These are phyloP conservation scores for Cocos nucifera DNA, from an alignment of 176 grass and related monocot species.

Conservation along the genomic window DNA sequence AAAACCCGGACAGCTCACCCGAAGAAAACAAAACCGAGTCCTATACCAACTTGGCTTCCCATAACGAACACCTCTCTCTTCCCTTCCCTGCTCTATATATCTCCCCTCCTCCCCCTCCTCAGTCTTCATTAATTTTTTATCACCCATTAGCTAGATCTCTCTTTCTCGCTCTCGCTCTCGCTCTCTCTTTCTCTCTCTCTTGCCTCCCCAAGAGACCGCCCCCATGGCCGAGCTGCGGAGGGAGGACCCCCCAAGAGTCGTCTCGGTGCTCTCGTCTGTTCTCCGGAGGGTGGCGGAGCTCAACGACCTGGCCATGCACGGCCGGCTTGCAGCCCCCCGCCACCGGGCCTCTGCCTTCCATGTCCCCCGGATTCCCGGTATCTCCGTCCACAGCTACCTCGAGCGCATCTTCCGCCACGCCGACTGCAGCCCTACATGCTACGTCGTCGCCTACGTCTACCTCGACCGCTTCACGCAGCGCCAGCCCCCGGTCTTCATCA, in stretches of 20 bases:
- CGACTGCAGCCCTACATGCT: conserved; percentile 49
- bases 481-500: conserved; percentile 19
- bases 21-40: too few species aligned
- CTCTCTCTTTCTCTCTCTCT: too few species aligned
- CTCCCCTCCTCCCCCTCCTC: too few species aligned
- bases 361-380: conserved; percentile 29
- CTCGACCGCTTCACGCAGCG: conserved; percentile 49
- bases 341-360: conserved; percentile 27
- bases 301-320: conserved; percentile 33
- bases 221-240: conserved; percentile 1
- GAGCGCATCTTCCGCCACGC: conserved; percentile 44
- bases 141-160: background rate
- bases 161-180: background rate
- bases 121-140: background rate
- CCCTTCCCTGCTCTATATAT: too few species aligned
- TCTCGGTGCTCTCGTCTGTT: conserved; percentile 70
- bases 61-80: too few species aligned
- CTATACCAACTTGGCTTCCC: too few species aligned
- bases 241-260: conserved; percentile 45
- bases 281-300: conserved; percentile 54
- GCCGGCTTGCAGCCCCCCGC: too few species aligned
- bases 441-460: conserved; percentile 52
- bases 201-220: too few species aligned
- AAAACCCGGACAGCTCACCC: too few species aligned
- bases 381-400: conserved; percentile 45